Conservation (phyloP, 2,329 filamentous ascomycete species). For the Claviceps sp. region DNA sequence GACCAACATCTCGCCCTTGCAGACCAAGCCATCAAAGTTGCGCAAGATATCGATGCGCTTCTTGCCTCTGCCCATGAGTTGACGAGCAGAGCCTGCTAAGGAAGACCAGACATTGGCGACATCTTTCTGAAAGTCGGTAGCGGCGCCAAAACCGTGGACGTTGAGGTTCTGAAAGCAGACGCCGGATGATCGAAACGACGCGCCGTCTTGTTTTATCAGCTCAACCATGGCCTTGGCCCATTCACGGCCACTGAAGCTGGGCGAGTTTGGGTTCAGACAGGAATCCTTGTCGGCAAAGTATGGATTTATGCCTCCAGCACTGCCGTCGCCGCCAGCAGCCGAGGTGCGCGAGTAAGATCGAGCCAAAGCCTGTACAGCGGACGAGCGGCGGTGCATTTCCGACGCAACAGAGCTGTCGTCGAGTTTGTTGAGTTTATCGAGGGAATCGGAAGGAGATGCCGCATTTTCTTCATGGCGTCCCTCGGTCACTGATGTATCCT, state of each 20-base stretch:
- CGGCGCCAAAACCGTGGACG: conserved; percentile 52
- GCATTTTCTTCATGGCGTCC: conserved; percentile 17
- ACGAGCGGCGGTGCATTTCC: conserved; percentile 37
- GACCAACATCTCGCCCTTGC: conserved; percentile 61
- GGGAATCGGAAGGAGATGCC: conserved; percentile 15
- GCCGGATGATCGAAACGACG: conserved; percentile 45
- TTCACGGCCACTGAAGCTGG: conserved; percentile 37
- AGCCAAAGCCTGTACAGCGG: conserved; percentile 41
- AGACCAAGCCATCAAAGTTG: conserved; percentile 53
- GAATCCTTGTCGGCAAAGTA: conserved; percentile 36
- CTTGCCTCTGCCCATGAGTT: conserved; percentile 37
- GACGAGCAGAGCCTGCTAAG: conserved; percentile 26
- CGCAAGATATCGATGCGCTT: conserved; percentile 55
- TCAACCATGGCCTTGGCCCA: conserved; percentile 50
- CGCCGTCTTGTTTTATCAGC: conserved; percentile 36
- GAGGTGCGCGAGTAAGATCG: conserved; percentile 40
- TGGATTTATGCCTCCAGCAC: conserved; percentile 26
- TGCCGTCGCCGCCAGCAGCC: conserved; percentile 12
- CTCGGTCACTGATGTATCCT: conserved; percentile 24
- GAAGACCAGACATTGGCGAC: conserved; percentile 49
- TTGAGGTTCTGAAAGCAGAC: conserved; percentile 55
- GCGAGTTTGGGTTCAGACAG: conserved; percentile 38
- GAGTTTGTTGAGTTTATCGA: conserved; percentile 16
- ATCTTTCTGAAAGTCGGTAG: conserved; percentile 59
- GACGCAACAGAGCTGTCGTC: conserved; percentile 11